Base-by-base conservation (phyloP, 1,284 basidiomycete genomes). In the Pyrrhoderma noxium region DNA sequence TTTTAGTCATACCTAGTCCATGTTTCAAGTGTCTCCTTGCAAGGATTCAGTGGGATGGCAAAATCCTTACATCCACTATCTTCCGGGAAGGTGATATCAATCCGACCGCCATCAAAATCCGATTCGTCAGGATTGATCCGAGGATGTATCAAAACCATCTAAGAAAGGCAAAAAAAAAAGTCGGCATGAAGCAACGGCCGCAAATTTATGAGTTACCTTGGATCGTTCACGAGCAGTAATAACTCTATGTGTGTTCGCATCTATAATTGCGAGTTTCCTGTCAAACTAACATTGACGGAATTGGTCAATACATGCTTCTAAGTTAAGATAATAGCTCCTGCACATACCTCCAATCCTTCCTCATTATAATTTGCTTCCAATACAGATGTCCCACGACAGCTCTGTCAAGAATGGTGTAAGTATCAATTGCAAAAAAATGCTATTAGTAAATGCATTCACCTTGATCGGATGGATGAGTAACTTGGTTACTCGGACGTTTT, bases 381-480 rank as follows among this genome's bases (percentile, higher is more conserved):
- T 0, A 86, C 73, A n/a, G 81, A 77, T 0, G 72, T 79, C 19
- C 81, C 85, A 42, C 74, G 72, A 58, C 81, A 83, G 58, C 80
- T 83, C 80, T 83, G 51, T 40, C 5, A 40, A 5, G n/a, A 40
- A 16, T 35, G 35, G 35, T 16, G 38, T 40, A 34, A 47, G 48
- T 14, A 34, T 19, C 52, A 57, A 57, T 56, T 52, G 41, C 51
- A 57, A 43, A 5, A 14, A 22, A 49, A 58, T 18, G 48, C 19
- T 2, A n/a, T 8, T 21, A 3, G 49, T 19, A 31, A 3, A 11
- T n/a, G n/a, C 8, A 52, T 60, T 18, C 56, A 76, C 77, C 67
- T 86, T 86, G 66, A 86, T 81, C 22, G 83, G 84, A 59, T 85
- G 82, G 1, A 86, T 62, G 35, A 84, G 60, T 18, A 85, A 71